Base-by-base conservation (phyloP, 139 green algal species). In the Monoraphidium neglectum region DNA sequence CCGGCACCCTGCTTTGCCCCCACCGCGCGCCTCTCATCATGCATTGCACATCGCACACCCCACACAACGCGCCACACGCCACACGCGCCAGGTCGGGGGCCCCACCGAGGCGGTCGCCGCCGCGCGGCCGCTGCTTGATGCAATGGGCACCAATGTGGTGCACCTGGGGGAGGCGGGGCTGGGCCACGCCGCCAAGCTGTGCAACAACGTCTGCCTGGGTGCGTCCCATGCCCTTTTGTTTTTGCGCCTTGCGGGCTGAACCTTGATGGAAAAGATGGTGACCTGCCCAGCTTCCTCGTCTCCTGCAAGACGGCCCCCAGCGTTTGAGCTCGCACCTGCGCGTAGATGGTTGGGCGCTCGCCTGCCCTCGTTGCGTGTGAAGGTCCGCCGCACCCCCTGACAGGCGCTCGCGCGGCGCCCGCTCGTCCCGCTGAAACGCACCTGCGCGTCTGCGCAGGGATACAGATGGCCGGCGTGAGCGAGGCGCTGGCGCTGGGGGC, bases 111-210 rank as follows among this genome's bases (percentile, higher is more conserved):
- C 51, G 37, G 28, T 86, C 32, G 30, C 30, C 12, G 76, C 74
- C 5, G 80, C 75, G 4, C 21, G 40, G 26, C 62, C 68, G 23
- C 49, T 79, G 67, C 80, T 86, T 33, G 54, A 43, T 23, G 43
- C 64, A 56, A 86, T 86, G 80, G 80, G 80, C 26, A 64, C 67
- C 38, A 63, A 51, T 6, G 33, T 81, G 18, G 54, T 77, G 35
- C 80, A 82, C 33, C n/a, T 74, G 18, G 80, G 80, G 24, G 54
- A 53, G 26, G 37, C 60, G 0, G 80, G 80, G 5, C 10, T 56
- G 37, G 76, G 76, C 21, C 76, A 82, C 67, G 74, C 78, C 36
- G 77, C 81, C 71, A 86, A 86, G 76, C 54, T 86, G 51, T 83
- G 76, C 70, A 86, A 86, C 81, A 86, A 86, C 67, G 64, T 86